These are phyloP conservation scores for Podila epigama DNA, from an alignment of 192 early-diverging fungal species.

Conservation along the genomic window DNA sequence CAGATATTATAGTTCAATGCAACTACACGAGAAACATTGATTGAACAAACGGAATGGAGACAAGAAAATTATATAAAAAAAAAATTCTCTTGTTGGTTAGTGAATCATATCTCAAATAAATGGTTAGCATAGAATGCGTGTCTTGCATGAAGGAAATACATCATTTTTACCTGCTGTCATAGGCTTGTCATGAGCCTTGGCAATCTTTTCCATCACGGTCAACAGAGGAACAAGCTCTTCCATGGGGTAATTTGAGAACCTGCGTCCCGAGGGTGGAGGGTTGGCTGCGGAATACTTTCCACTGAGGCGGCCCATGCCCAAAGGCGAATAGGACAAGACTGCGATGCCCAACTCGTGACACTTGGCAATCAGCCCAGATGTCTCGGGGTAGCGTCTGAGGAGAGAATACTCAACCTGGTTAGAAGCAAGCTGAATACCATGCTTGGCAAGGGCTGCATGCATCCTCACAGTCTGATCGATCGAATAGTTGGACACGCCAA, in stretches of 20 bases:
- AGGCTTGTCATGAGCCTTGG: slow-evolving; percentile 29
- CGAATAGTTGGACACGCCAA: slow-evolving; percentile 61
- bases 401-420: slow-evolving; percentile 60
- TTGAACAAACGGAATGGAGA: too few relatives aligned
- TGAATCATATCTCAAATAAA: too few relatives aligned
- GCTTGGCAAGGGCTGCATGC: slow-evolving; percentile 53
- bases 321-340: slow-evolving; percentile 75
- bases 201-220: slow-evolving; percentile 30
- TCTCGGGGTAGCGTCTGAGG: slow-evolving; percentile 70
- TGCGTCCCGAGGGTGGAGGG: slow-evolving; percentile 29
- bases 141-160: too few relatives aligned
- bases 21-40: too few relatives aligned
- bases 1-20: slow-evolving; percentile 59
- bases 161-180: slow-evolving; percentile 46
- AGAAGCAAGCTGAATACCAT: slow-evolving; percentile 53
- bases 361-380: slow-evolving; percentile 67
- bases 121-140: too few relatives aligned
- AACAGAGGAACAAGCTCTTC: slow-evolving; percentile 23
- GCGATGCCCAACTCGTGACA: slow-evolving; percentile 79
- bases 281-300: slow-evolving; percentile 58
- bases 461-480: slow-evolving; percentile 45
- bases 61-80: not conserved
- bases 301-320: slow-evolving; percentile 76
- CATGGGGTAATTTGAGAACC: slow-evolving; percentile 44
- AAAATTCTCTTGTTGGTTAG: not conserved